These are phyloP conservation scores for Ascosphaera aggregata DNA, from an alignment of 2,329 filamentous ascomycete genomes.

Conservation along the genomic window DNA sequence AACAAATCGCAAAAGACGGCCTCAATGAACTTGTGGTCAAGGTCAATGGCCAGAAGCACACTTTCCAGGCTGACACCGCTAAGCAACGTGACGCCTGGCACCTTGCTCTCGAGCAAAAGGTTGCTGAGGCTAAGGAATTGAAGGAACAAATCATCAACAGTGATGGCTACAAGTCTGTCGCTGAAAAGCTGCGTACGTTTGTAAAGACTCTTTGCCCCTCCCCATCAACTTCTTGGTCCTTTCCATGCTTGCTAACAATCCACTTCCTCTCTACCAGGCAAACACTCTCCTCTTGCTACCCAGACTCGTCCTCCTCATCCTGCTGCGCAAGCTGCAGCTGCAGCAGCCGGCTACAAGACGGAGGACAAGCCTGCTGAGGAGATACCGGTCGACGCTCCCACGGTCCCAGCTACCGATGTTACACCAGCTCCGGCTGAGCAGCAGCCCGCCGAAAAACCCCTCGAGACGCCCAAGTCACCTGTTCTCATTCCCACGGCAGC, in stretches of 20 bases:
- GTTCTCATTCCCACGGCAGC: constrained; percentile 19
- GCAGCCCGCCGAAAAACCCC: constrained; percentile 10
- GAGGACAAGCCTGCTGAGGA: too few relatives aligned
- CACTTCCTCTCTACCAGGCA: too few relatives aligned
- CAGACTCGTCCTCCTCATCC: too few relatives aligned
- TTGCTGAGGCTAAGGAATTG: constrained; percentile 63
- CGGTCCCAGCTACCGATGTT: too few relatives aligned
- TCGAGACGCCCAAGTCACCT: background rate
- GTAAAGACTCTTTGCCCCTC: too few relatives aligned
- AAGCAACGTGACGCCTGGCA: constrained; percentile 88
- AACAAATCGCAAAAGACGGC: constrained; percentile 54
- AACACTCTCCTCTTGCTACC: constrained; percentile 5
- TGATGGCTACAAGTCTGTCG: constrained; percentile 70
- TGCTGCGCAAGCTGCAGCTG: too few relatives aligned
- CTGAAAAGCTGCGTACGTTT: constrained; percentile 47
- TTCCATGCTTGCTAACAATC: too few relatives aligned
- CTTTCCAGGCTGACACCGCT: constrained; percentile 56
- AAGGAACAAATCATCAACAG: constrained; percentile 49
- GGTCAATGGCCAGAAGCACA: constrained; percentile 71
- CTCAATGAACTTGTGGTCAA: constrained; percentile 67
- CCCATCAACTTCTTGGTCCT: too few relatives aligned
- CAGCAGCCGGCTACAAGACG: too few relatives aligned
- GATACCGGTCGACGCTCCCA: too few relatives aligned
- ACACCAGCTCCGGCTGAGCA: constrained; percentile 17
- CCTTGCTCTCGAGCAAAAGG: constrained; percentile 56